A percentile compares a stretch with the other conserved stretches of the same genome.
These are phyloP conservation scores for Papiliotrema fonsecae DNA, from an alignment of 1,284 basidiomycete species.

Conservation along the genomic window DNA sequence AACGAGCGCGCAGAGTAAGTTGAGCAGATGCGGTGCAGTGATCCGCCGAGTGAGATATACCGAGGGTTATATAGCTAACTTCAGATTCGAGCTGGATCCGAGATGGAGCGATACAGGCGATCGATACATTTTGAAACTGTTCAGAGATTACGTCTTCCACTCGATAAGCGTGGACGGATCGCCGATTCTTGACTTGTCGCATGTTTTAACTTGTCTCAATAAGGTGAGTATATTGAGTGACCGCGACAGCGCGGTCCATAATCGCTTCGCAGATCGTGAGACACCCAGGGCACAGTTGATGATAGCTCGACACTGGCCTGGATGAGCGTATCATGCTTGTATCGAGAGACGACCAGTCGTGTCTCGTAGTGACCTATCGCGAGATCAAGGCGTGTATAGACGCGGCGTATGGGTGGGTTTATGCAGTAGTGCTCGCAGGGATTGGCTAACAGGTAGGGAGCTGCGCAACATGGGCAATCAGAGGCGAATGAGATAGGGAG, in stretches of 20 bases:
- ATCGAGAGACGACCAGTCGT: conserved; percentile 85
- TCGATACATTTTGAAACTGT: conserved; percentile 94
- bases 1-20: conserved; percentile 94
- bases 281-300: too few species aligned
- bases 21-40: conserved; percentile 78
- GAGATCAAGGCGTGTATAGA: conserved; percentile 85
- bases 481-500: conserved; percentile 1
- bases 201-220: conserved; percentile 85
- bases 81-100: conserved; percentile 85
- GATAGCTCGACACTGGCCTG: conserved; percentile 79
- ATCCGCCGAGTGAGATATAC: conserved; percentile 43
- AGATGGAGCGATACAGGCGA: conserved; percentile 99
- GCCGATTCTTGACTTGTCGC: conserved; percentile 82
- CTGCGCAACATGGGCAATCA: conserved; percentile 8
- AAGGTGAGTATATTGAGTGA: conserved; percentile 59
- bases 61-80: conserved; percentile 5
- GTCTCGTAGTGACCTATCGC: conserved; percentile 90
- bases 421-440: not conserved
- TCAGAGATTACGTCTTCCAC: conserved; percentile 98
- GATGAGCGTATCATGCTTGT: conserved; percentile 95
- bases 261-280: too few species aligned
- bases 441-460: conserved; percentile 5
- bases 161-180: conserved; percentile 86
- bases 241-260: not conserved
- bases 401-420: conserved; percentile 61